These are phyloP conservation scores for Parafenestella ontariensis DNA, from an alignment of 2,329 filamentous ascomycete genomes.

Conservation along the genomic window DNA sequence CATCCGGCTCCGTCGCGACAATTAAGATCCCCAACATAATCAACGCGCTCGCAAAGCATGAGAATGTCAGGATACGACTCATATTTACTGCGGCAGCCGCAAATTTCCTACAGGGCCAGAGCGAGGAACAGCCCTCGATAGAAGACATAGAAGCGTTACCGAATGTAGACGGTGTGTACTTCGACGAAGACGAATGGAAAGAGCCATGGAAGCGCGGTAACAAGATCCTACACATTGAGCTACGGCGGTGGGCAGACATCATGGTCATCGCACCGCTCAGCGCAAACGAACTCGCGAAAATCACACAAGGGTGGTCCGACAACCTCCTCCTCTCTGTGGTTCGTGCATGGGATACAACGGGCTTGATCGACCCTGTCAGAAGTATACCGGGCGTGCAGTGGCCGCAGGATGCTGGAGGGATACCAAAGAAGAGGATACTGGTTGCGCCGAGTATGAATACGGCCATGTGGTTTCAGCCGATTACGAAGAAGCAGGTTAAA, in stretches of 20 bases:
- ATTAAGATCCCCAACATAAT: conserved; percentile 71
- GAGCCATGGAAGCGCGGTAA: conserved; percentile 78
- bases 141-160: conserved; percentile 64
- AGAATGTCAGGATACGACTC: conserved; percentile 78
- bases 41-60: conserved; percentile 60
- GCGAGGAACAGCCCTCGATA: conserved; percentile 76
- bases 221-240: conserved; percentile 88
- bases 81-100: conserved; percentile 77
- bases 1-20: conserved; percentile 80
- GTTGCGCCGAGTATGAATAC: conserved; percentile 88
- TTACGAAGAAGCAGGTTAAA: conserved; percentile 75
- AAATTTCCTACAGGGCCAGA: conserved; percentile 79
- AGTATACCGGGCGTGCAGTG: conserved; percentile 33
- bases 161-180: conserved; percentile 81
- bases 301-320: conserved; percentile 79
- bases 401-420: conserved; percentile 21
- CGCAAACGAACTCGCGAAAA: conserved; percentile 86
- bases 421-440: conserved; percentile 66
- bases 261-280: conserved; percentile 81
- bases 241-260: conserved; percentile 81
- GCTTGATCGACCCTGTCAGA: conserved; percentile 40
- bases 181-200: conserved; percentile 86
- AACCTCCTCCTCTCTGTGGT: conserved; percentile 76
- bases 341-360: conserved; percentile 81
- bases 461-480: conserved; percentile 86